Conservation (phyloP, 176 grass and related monocot species). For the Juncus effusus region DNA sequence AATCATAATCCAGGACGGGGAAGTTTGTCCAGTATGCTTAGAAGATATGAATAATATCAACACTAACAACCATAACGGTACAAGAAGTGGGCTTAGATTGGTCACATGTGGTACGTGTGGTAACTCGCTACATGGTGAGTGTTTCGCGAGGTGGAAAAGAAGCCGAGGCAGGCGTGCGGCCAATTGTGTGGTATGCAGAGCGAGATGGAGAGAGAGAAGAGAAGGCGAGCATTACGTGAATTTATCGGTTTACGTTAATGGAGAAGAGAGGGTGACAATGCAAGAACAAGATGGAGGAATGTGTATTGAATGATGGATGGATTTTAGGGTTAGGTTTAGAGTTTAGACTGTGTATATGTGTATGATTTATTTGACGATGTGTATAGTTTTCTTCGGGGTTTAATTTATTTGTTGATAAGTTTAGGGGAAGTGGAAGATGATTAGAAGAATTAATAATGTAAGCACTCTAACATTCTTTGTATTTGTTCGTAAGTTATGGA, state of each 20-base stretch:
- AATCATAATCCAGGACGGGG: slow-evolving; percentile 31
- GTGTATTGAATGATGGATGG: slow-evolving; percentile 37
- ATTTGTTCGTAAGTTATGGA: too few relatives aligned
- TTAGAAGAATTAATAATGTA: slow-evolving; percentile 5
- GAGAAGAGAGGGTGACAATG: slow-evolving; percentile 33
- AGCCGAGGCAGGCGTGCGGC: slow-evolving; percentile 54
- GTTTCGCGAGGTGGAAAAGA: slow-evolving; percentile 78
- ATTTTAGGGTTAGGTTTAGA: background rate
- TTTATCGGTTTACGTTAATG: slow-evolving; percentile 61
- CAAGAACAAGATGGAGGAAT: slow-evolving; percentile 25
- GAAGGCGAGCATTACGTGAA: slow-evolving; percentile 61
- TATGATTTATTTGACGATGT: slow-evolving; percentile 21
- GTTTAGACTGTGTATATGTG: background rate
- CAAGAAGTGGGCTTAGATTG: slow-evolving; percentile 7
- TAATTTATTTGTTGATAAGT: slow-evolving; percentile 11
- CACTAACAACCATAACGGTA: too few relatives aligned
- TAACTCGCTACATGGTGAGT: slow-evolving; percentile 84
- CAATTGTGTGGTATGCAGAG: slow-evolving; percentile 86
- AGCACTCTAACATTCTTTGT: background rate
- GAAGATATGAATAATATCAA: slow-evolving; percentile 54
- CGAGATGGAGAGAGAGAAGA: slow-evolving; percentile 59
- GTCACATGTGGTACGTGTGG: slow-evolving; percentile 67
- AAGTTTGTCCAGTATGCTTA: slow-evolving; percentile 70
- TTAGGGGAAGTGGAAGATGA: slow-evolving; percentile 9
- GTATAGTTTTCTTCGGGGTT: slow-evolving; percentile 18